Conservation (phyloP, 441 rosid species). For the Eutrema salsugineum region DNA sequence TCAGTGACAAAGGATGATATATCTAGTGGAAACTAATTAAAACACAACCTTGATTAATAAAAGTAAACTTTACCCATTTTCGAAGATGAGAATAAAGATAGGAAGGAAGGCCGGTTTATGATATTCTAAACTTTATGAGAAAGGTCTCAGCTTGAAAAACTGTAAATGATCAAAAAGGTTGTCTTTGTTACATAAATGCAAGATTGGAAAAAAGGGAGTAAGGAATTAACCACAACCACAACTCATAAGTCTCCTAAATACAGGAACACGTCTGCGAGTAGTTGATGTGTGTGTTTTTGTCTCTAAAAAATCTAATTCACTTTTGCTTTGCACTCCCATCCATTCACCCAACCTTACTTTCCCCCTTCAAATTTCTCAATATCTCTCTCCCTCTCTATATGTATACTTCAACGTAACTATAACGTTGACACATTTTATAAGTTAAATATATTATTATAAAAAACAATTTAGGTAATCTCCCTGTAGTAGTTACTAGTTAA, state of each 20-base stretch:
- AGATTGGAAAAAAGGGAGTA: background rate
- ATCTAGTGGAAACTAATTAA: background rate
- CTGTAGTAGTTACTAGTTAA: too few relatives aligned
- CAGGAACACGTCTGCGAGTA: constrained; percentile 5
- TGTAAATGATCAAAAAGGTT: background rate
- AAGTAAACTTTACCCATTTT: background rate
- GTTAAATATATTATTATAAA: background rate
- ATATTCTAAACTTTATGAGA: background rate
- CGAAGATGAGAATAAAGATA: background rate
- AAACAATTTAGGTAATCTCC: background rate
- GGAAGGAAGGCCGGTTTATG: background rate
- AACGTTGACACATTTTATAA: constrained; percentile 6
- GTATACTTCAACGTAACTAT: background rate
- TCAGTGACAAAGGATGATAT: background rate
- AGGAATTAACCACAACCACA: constrained; percentile 11
- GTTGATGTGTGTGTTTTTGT: constrained; percentile 15
- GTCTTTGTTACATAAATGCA: background rate
- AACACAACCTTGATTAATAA: background rate
- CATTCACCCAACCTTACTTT: background rate
- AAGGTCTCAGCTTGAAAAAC: background rate
- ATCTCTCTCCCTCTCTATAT: background rate
- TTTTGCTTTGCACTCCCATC: background rate
- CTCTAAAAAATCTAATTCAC: background rate
- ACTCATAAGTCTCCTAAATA: background rate
- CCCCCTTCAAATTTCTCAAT: background rate